Conservation (phyloP, 257 asterid genomes). For the Petunia axillaris region DNA sequence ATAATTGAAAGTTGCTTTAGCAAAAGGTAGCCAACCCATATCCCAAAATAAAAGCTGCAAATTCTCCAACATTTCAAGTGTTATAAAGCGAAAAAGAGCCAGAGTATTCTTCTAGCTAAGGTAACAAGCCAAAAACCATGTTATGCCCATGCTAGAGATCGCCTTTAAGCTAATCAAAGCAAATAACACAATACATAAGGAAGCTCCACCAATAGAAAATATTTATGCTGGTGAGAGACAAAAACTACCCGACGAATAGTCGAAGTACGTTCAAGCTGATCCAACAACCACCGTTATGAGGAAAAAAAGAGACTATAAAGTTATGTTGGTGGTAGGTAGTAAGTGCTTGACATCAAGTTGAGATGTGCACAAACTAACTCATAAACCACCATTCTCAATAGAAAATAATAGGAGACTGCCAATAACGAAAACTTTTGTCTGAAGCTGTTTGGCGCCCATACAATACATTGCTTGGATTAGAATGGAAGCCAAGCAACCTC, state of each 20-base stretch:
- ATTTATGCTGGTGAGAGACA: too few species aligned
- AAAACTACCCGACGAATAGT: too few species aligned
- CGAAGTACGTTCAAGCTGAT: too few species aligned
- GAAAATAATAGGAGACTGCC: not conserved
- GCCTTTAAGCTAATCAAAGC: not conserved
- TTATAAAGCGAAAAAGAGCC: not conserved
- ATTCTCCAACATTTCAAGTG: conserved; percentile 13
- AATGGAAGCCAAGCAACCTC: conserved; percentile 36
- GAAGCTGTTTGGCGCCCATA: conserved; percentile 24
- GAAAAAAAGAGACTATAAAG: too few species aligned
- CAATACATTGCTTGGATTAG: conserved; percentile 47
- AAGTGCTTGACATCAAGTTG: too few species aligned
- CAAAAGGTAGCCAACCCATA: conserved; percentile 13
- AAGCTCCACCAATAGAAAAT: too few species aligned
- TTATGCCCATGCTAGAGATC: not conserved
- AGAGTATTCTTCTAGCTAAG: not conserved
- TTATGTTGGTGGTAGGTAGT: too few species aligned
- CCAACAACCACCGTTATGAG: too few species aligned
- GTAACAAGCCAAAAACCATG: conserved; percentile 1
- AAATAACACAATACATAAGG: too few species aligned
- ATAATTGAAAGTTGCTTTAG: not conserved
- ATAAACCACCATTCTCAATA: too few species aligned
- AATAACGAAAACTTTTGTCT: not conserved
- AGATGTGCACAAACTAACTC: too few species aligned
- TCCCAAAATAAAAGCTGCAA: conserved; percentile 9